Evolutionary conservation across 2,329 filamentous ascomycete species (phyloP), one percentile per base, ranked within the genome.

Genomic region (Dactylellina haptotyla): DNA sequence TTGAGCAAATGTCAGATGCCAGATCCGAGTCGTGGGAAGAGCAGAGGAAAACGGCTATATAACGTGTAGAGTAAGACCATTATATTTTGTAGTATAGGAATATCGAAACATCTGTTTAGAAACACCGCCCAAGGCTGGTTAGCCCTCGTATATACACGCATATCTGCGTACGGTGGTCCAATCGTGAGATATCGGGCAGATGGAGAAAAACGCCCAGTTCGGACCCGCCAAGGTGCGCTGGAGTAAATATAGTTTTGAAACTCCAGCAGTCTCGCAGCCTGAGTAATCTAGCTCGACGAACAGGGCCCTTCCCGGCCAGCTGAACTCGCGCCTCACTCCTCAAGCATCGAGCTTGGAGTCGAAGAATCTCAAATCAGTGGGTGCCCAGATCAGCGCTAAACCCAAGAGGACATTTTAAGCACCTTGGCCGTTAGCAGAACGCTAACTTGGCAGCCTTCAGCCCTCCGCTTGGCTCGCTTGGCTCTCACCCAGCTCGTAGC

Each of bases 371-470:
- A 69, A 69, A 69, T 69, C 46, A 54, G 57, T 30, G 16, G 8
- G 34, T 32, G 56, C 56, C 46, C 26, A 69, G 48, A 45, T 69
- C 64, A 69, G 64, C 64, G 64, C 64, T 69, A 69, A 28, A 16
- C 56, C 39, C 8, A n/a, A 69, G 41, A 18, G 5, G 28, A 56
- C 14, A 18, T 23, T 10, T 34, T 10, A 20, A 34, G 41, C 39
- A 41, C 46, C 46, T 69, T 56, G 64, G 32, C 18, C 20, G 4
- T 20, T 25, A 53, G 26, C 18, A 59, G 45, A 46, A 61, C 32
- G 23, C 16, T 25, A 14, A 12, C 64, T 69, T 62, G 56, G 56
- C 64, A 26, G 26, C 20, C 26, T 69, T 62, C 56, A 61, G 56
- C 56, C 64, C 64, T 62, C 18, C 37, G 34, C 64, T 69, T 69